These are phyloP conservation scores for Eucalyptus microcorys DNA, from an alignment of 345 rosid genomes.

Conservation along the genomic window DNA sequence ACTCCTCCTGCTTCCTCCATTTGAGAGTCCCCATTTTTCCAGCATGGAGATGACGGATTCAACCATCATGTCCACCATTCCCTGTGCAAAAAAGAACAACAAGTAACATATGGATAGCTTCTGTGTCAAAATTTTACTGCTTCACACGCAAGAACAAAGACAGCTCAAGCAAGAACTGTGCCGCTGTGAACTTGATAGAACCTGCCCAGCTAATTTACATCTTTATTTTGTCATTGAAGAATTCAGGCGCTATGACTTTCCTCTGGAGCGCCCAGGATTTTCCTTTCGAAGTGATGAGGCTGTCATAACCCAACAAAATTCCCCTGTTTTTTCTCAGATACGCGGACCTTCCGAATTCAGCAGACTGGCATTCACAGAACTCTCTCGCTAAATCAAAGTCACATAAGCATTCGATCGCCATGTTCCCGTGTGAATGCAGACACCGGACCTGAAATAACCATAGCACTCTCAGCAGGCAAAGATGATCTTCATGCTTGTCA, in stretches of 20 bases:
- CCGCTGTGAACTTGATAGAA: neutral
- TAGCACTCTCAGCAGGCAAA: neutral
- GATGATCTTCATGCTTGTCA: neutral
- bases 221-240: constrained; percentile 10
- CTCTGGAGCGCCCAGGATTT: constrained; percentile 11
- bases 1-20: neutral
- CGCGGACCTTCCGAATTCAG: neutral
- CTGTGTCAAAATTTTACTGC: neutral
- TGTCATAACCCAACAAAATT: neutral
- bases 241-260: constrained; percentile 9
- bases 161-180: neutral
- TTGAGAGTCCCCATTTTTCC: neutral
- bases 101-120: neutral
- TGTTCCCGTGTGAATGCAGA: neutral
- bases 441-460: neutral
- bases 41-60: neutral
- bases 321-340: neutral
- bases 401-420: neutral
- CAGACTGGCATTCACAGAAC: neutral
- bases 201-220: neutral
- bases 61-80: constrained; percentile 9
- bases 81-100: neutral
- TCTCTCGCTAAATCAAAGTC: neutral
- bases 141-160: neutral
- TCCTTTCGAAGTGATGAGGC: neutral